Percentiles rank a stretch among this genome's conserved stretches.
Conservation (phyloP, 306 rosid species). For the Vachellia collinsii region DNA sequence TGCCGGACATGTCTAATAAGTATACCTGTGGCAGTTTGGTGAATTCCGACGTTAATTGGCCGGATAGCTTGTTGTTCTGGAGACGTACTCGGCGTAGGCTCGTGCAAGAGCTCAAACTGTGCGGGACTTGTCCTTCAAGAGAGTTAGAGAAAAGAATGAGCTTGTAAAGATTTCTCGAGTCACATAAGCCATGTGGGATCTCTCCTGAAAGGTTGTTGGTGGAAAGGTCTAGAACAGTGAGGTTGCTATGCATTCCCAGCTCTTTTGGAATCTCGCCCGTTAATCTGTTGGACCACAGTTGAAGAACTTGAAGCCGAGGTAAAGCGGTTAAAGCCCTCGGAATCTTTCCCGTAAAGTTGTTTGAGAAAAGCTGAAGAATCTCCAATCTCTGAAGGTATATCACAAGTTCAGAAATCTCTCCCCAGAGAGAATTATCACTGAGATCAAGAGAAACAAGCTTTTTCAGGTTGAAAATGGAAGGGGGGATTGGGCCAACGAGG, state of each 20-base stretch:
- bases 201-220: constrained; percentile 57
- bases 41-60: constrained; percentile 44
- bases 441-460: constrained; percentile 79
- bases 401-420: constrained; percentile 69
- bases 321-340: constrained; percentile 53
- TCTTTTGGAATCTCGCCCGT: constrained; percentile 58
- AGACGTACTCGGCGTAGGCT: constrained; percentile 66
- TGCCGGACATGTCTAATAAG: constrained; percentile 80
- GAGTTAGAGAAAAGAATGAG: constrained; percentile 72
- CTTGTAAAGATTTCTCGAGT: constrained; percentile 54
- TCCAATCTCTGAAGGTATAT: constrained; percentile 51
- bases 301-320: constrained; percentile 67
- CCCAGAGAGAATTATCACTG: constrained; percentile 76
- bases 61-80: constrained; percentile 72
- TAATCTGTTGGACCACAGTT: constrained; percentile 66
- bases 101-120: constrained; percentile 47
- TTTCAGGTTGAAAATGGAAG: constrained; percentile 53
- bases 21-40: constrained; percentile 53
- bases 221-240: constrained; percentile 66
- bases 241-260: constrained; percentile 59
- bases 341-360: constrained; percentile 56
- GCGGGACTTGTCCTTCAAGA: constrained; percentile 52
- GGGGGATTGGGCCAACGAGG: constrained; percentile 65
- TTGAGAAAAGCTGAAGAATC: constrained; percentile 67
- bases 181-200: constrained; percentile 53